A percentile compares a stretch with the other conserved stretches of the same genome.
These are phyloP conservation scores for Trametes maxima DNA, from an alignment of 768 basidiomycete species.

Conservation along the genomic window DNA sequence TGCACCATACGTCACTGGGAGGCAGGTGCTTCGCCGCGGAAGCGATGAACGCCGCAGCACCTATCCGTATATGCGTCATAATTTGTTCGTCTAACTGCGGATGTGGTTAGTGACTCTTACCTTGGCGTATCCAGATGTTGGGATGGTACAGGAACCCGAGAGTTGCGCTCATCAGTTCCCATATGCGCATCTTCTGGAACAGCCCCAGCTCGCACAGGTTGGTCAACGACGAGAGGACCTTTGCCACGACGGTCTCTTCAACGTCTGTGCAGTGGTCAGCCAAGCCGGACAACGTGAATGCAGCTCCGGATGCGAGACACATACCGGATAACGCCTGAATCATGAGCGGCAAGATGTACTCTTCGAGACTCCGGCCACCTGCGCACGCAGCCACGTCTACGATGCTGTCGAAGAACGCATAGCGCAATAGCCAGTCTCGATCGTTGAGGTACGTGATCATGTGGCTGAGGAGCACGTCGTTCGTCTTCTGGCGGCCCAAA, in stretches of 20 bases:
- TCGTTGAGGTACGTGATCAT: slow-evolving; percentile 87
- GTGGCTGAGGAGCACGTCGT: slow-evolving; percentile 91
- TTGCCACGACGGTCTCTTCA: slow-evolving; percentile 92
- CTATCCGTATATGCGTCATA: slow-evolving; percentile 41
- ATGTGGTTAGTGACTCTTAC: slow-evolving; percentile 39
- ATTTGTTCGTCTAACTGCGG: background rate
- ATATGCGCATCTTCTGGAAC: slow-evolving; percentile 93
- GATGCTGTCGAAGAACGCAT: slow-evolving; percentile 93
- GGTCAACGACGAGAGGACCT: slow-evolving; percentile 84
- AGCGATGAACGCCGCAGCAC: slow-evolving; percentile 85
- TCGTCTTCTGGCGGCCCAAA: slow-evolving; percentile 89
- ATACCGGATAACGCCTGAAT: slow-evolving; percentile 90
- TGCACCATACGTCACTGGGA: slow-evolving; percentile 93
- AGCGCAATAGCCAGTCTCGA: slow-evolving; percentile 88
- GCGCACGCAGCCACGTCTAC: slow-evolving; percentile 96
- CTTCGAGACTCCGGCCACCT: slow-evolving; percentile 87
- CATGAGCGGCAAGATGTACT: slow-evolving; percentile 97
- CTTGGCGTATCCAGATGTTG: slow-evolving; percentile 94
- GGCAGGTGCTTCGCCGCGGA: slow-evolving; percentile 83
- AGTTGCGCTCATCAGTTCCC: slow-evolving; percentile 92
- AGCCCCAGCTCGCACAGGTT: slow-evolving; percentile 88
- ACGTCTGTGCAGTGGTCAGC: slow-evolving; percentile 58
- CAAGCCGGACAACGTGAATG: slow-evolving; percentile 2
- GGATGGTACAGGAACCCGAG: slow-evolving; percentile 94
- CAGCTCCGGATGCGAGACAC: background rate